These are phyloP conservation scores for Lactarius evosmus DNA, from an alignment of 768 basidiomycete species.

Conservation along the genomic window DNA sequence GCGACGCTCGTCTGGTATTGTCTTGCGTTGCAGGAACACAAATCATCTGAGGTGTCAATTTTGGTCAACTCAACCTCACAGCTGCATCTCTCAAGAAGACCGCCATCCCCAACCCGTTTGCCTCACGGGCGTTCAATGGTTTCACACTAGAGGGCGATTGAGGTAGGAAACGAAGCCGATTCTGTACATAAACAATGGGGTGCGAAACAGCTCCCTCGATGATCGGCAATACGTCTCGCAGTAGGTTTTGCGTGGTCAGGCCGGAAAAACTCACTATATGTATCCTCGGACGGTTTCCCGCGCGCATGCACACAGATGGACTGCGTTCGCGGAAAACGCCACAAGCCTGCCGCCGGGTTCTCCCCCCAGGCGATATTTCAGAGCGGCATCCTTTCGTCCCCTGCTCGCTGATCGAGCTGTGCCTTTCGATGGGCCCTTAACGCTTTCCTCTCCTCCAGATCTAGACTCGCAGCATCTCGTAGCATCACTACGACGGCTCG, in stretches of 20 bases:
- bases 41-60: constrained; percentile 66
- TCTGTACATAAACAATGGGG: constrained; percentile 47
- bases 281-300: neutral
- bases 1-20: neutral
- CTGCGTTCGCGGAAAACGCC: constrained; percentile 48
- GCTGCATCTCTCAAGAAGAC: constrained; percentile 46
- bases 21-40: constrained; percentile 45
- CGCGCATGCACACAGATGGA: constrained; percentile 45
- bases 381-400: constrained; percentile 43
- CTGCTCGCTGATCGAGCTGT: constrained; percentile 46
- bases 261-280: neutral
- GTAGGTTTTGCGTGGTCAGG: constrained; percentile 36
- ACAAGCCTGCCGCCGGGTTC: no score
- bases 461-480: constrained; percentile 45
- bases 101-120: constrained; percentile 49
- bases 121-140: constrained; percentile 37
- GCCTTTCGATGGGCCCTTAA: constrained; percentile 28
- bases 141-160: constrained; percentile 53
- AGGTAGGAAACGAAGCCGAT: constrained; percentile 63
- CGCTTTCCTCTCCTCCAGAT: neutral
- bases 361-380: constrained; percentile 55
- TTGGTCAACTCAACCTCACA: constrained; percentile 41
- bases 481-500: constrained; percentile 52
- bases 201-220: constrained; percentile 40
- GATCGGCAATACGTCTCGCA: constrained; percentile 46